A percentile compares a stretch with the other conserved stretches of the same genome.
These are phyloP conservation scores for Tetrapisispora nanseiensis DNA, from an alignment of 805 yeast species.

Conservation along the genomic window DNA sequence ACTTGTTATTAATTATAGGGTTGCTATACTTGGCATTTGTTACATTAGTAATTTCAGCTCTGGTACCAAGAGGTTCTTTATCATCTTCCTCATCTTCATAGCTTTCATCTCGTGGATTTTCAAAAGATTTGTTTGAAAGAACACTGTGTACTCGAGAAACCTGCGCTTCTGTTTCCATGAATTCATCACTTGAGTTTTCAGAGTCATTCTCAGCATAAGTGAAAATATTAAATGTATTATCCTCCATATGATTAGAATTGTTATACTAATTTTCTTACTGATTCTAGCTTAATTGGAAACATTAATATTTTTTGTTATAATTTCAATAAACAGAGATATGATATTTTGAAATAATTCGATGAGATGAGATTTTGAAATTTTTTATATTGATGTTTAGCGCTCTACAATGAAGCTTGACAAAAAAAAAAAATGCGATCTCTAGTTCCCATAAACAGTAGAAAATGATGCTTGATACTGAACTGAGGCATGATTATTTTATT, in stretches of 20 bases:
- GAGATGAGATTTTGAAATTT: constrained; percentile 1
- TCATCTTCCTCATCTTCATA: neutral
- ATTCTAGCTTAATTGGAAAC: no score
- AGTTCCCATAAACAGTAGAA: no score
- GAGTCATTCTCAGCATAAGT: neutral
- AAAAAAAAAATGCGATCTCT: neutral
- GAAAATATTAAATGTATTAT: neutral
- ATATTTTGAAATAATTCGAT: neutral
- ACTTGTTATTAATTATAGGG: neutral
- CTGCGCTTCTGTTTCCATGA: neutral
- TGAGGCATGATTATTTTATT: no score
- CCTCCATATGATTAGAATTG: neutral
- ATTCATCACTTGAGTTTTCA: neutral
- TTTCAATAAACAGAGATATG: neutral
- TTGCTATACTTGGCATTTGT: neutral
- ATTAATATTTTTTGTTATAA: neutral
- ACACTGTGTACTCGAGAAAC: neutral
- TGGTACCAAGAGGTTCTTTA: no score
- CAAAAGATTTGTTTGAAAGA: neutral
- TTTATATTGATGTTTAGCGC: neutral
- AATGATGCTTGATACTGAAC: no score
- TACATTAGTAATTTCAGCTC: no score
- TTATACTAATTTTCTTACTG: neutral
- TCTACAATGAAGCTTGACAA: neutral
- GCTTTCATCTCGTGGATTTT: neutral